Percentiles rank a stretch among this genome's conserved stretches.
These are phyloP conservation scores for Boechera stricta DNA, from an alignment of 345 rosid species.

Conservation along the genomic window DNA sequence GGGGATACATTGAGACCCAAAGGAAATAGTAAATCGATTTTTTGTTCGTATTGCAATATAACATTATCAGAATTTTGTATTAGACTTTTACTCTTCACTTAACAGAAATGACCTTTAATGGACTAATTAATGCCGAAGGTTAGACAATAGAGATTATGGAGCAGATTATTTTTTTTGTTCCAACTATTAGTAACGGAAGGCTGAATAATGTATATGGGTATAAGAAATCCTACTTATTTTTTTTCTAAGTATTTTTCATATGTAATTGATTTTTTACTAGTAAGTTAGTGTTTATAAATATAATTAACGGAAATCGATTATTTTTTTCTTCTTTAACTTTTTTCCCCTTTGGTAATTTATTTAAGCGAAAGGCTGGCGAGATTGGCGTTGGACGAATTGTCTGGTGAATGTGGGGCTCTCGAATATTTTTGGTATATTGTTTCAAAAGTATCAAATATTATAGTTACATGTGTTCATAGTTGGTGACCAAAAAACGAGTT, in stretches of 20 bases:
- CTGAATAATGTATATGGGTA: neutral
- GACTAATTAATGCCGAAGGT: neutral
- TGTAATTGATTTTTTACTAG: neutral
- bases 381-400: slow-evolving; percentile 31
- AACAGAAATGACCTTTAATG: slow-evolving; percentile 6
- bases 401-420: slow-evolving; percentile 36
- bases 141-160: neutral
- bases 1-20: slow-evolving; percentile 36
- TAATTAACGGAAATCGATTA: neutral
- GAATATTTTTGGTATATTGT: neutral
- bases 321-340: neutral
- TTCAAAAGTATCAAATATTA: neutral
- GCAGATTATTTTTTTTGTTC: neutral
- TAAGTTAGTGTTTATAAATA: neutral
- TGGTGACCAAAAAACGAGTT: neutral
- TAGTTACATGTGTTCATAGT: slow-evolving; percentile 4
- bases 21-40: neutral
- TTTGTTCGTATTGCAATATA: neutral
- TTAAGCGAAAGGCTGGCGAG: slow-evolving; percentile 31
- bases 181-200: slow-evolving; percentile 7
- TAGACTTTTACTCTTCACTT: slow-evolving; percentile 19
- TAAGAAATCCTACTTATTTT: neutral
- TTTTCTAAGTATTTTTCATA: neutral
- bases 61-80: neutral
- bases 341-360: neutral